Conservation (phyloP, 2,329 filamentous ascomycete species). For the Tolypocladium capitatum region DNA sequence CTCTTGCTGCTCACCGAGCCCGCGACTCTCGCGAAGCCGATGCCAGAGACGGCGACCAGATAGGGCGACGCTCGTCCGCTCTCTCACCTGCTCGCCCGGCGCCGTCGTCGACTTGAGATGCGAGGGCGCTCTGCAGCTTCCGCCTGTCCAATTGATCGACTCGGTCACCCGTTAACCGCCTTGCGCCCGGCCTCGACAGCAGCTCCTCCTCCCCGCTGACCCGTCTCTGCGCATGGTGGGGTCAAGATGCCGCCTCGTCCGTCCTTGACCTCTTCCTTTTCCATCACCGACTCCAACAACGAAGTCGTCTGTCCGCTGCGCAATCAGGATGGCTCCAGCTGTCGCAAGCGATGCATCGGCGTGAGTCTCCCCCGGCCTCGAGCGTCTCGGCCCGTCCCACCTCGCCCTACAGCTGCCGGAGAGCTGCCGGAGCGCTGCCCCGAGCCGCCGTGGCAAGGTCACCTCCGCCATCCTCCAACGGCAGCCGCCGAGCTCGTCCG, state of each 20-base stretch:
- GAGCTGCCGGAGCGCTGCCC: neutral
- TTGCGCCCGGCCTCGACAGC: neutral
- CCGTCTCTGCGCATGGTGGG: slow-evolving; percentile 37
- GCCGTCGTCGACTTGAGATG: slow-evolving; percentile 14
- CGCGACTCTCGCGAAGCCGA: neutral
- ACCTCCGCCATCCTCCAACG: neutral
- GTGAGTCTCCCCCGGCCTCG: slow-evolving; percentile 49
- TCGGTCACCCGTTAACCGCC: slow-evolving; percentile 2
- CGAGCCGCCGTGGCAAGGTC: neutral
- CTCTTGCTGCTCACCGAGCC: neutral
- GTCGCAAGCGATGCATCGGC: slow-evolving; percentile 93
- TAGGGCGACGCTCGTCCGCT: neutral
- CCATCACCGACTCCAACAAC: slow-evolving; percentile 81
- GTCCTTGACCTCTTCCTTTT: slow-evolving; percentile 79
- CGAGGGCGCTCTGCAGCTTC: slow-evolving; percentile 10
- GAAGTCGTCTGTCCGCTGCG: slow-evolving; percentile 93
- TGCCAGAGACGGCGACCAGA: neutral
- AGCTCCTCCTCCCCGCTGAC: slow-evolving; percentile 14
- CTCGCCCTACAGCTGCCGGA: neutral
- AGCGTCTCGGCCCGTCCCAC: neutral
- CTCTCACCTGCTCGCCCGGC: neutral
- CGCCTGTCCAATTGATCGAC: slow-evolving; percentile 18
- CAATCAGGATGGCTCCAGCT: slow-evolving; percentile 93
- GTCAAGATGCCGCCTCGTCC: slow-evolving; percentile 78
- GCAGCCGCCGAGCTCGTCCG: neutral